phyloP scores from a whole-genome alignment of 352 stramenopile species.

The Thalassiosira hispida region DNA sequence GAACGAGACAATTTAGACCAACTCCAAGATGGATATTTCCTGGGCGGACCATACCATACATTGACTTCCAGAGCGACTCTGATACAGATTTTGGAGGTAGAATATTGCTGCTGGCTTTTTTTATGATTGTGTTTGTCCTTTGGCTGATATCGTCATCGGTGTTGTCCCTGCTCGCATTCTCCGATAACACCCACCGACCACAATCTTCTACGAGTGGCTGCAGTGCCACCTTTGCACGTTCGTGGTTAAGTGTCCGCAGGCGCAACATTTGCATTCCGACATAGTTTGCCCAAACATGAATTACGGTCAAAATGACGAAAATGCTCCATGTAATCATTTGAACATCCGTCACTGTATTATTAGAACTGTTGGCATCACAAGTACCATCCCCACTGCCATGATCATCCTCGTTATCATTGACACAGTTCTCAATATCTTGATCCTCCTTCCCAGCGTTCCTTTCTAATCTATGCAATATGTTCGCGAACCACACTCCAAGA shows the following conservation, averaged over 20 bases:
- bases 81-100: slow-evolving; percentile 26
- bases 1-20: slow-evolving; percentile 24
- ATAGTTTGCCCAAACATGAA: slow-evolving; percentile 96
- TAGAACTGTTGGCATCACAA: slow-evolving; percentile 72
- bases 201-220: slow-evolving; percentile 44
- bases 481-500: slow-evolving; percentile 78
- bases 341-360: slow-evolving; percentile 15
- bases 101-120: slow-evolving; percentile 14
- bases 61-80: slow-evolving; percentile 49
- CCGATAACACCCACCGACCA: slow-evolving; percentile 16
- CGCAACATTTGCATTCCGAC: slow-evolving; percentile 89
- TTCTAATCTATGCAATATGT: slow-evolving; percentile 62
- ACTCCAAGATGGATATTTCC: slow-evolving; percentile 41
- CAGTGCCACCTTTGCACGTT: slow-evolving; percentile 56
- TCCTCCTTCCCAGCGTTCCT: slow-evolving; percentile 26
- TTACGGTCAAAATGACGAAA: slow-evolving; percentile 90
- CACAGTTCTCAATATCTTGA: slow-evolving; percentile 16
- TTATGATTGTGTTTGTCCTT: slow-evolving; percentile 1
- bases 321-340: slow-evolving; percentile 86
- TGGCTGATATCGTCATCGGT: slow-evolving; percentile 2
- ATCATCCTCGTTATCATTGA: slow-evolving; percentile 13
- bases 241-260: slow-evolving; percentile 90
- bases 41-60: slow-evolving; percentile 22
- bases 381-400: no score
- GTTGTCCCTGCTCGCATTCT: not conserved